A percentile compares a stretch with the other conserved stretches of the same genome.
phyloP scores from a whole-genome alignment of 2,329 filamentous ascomycete genomes.

The Arthroderma uncinatum region DNA sequence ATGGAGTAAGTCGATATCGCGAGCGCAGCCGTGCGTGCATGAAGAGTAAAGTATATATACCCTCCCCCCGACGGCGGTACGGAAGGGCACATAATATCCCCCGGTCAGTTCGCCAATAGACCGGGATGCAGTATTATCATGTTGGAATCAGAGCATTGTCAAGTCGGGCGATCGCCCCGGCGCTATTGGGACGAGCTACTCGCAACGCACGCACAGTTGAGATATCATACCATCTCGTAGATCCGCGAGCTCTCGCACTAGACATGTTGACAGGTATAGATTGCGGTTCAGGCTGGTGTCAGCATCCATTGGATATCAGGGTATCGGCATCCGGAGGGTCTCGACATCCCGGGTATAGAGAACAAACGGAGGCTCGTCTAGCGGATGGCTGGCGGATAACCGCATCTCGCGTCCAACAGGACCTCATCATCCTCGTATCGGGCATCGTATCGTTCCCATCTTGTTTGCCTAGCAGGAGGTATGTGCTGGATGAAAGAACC shows the following conservation, averaged over 20 bases:
- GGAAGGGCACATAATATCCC: not conserved
- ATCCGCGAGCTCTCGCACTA: not conserved
- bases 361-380: not conserved
- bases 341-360: not conserved
- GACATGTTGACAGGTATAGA: not conserved
- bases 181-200: not conserved
- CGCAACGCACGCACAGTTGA: not conserved
- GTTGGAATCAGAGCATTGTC: not conserved
- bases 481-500: not conserved
- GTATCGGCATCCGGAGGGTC: not conserved
- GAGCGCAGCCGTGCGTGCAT: not conserved
- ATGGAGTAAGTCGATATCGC: slow-evolving; percentile 1
- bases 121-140: not conserved
- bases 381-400: not conserved
- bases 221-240: not conserved
- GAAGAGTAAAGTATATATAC: not conserved
- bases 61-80: not conserved
- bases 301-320: not conserved
- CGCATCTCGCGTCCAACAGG: not conserved
- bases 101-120: not conserved
- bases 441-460: slow-evolving; percentile 1
- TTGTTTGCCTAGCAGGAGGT: not conserved
- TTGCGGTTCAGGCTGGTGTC: not conserved
- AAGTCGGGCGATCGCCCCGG: not conserved
- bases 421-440: not conserved